phyloP scores from a whole-genome alignment of 1,139 yeast species.

The Kodamaea anthophila region DNA sequence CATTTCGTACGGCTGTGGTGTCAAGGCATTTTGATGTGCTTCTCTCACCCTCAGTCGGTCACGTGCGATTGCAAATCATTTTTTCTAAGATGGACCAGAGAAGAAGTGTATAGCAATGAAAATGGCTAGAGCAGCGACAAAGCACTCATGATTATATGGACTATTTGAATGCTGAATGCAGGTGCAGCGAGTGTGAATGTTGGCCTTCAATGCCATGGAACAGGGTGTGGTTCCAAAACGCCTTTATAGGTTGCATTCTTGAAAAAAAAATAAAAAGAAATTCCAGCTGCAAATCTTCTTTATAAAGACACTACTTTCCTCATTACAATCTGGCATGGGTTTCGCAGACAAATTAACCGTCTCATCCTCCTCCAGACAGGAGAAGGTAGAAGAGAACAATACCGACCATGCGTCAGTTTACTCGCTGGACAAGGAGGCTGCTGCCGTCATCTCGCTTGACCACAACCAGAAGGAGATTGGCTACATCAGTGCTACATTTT shows the following conservation, averaged over 20 bases:
- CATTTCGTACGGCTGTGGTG: conserved; percentile 4
- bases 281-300: conserved; percentile 2
- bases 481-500: conserved; percentile 58
- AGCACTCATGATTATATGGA: no score
- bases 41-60: neutral
- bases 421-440: conserved; percentile 20
- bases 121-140: no score
- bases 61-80: conserved; percentile 4
- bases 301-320: conserved; percentile 2
- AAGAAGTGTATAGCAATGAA: no score
- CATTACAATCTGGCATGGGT: conserved; percentile 10
- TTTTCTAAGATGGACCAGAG: no score
- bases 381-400: conserved; percentile 7
- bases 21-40: conserved; percentile 3
- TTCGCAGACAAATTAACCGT: conserved; percentile 9
- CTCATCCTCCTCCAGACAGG: conserved; percentile 10
- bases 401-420: conserved; percentile 13
- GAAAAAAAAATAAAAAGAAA: conserved; percentile 1
- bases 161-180: no score
- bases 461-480: conserved; percentile 56
- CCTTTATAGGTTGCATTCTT: no score
- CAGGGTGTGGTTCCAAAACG: no score
- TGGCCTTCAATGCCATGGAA: no score
- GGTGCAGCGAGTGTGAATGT: no score
- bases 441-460: conserved; percentile 41